Evolutionary conservation across 148 eudicot species (phyloP), one percentile per base, ranked within the genome.

Genomic region (Persicaria tinctoria): DNA sequence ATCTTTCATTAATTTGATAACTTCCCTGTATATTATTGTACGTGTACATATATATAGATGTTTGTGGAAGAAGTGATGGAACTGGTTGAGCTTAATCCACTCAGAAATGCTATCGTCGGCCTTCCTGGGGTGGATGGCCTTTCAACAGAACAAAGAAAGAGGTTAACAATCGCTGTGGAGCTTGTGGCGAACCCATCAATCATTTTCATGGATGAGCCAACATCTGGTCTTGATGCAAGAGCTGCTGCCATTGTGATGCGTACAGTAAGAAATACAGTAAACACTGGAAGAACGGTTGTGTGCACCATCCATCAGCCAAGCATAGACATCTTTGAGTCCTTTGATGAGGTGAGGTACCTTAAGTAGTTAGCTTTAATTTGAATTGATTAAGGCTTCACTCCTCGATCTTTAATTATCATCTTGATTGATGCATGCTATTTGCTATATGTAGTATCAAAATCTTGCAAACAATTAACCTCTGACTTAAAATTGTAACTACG

Each of bases 181-280:
- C 81, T 90, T 60, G 96, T 91, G 69, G 88, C 97, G 50, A 89
- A 93, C 72, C 97, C 93, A 44, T 92, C 97, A 23, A 90, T 92
- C 44, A 92, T 92, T 50, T 92, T 92, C 80, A 86, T 93, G 98
- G 98, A 93, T 76, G 98, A 93, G 77, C 98, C 98, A 16, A 93
- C 98, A 16, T 93, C 98, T 49, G 98, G 98, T 14, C 96, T 93
- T 70, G 98, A 93, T 81, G 98, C 98, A 5, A 84, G 98, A 84
- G 96, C 98, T 74, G 98, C 98, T 59, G 98, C 98, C 20, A 93
- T 89, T 78, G 98, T 93, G 14, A 92, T 92, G 96, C 85, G 91
- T 17, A 83, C 97, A 38, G 90, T 90, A 62, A 86, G 97, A 75
- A 92, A 90, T 74, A 92, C 93, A 0, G 96, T 88, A 23, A 87